Conservation (phyloP, 257 asterid species). For the Solanum tarijense region DNA sequence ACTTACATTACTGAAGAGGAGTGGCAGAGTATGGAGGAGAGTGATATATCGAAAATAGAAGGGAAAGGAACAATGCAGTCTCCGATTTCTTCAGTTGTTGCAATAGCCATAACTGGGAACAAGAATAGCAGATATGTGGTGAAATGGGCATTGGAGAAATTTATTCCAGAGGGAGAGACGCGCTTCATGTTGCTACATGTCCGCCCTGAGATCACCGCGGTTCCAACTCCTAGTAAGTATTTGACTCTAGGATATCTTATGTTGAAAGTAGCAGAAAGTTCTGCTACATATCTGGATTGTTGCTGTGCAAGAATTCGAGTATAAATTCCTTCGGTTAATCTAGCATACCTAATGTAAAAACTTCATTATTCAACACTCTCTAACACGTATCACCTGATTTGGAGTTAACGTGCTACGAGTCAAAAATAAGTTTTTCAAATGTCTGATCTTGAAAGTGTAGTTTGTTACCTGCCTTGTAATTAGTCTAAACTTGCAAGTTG, state of each 20-base stretch:
- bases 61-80: constrained; percentile 18
- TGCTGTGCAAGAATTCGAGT: not conserved
- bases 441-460: not conserved
- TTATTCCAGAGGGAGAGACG: constrained; percentile 50
- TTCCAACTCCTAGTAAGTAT: constrained; percentile 83
- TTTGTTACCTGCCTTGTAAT: not conserved
- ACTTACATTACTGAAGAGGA: not conserved
- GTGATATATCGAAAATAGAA: constrained; percentile 5
- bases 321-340: not conserved
- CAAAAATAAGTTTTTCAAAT: not conserved
- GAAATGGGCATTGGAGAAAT: constrained; percentile 85
- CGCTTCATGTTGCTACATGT: constrained; percentile 57
- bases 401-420: not conserved
- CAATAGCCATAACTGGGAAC: constrained; percentile 55
- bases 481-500: not conserved
- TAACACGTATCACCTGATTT: not conserved
- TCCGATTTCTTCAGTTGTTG: constrained; percentile 27
- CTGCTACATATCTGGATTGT: not conserved
- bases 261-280: not conserved
- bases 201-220: constrained; percentile 41
- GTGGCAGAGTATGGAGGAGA: constrained; percentile 3
- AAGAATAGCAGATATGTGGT: constrained; percentile 43
- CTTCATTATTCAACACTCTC: not conserved
- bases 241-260: not conserved
- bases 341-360: not conserved